A percentile compares a stretch with the other conserved stretches of the same genome.
These are phyloP conservation scores for Candida dubliniensis DNA, from an alignment of 1,139 yeast species.

Conservation along the genomic window DNA sequence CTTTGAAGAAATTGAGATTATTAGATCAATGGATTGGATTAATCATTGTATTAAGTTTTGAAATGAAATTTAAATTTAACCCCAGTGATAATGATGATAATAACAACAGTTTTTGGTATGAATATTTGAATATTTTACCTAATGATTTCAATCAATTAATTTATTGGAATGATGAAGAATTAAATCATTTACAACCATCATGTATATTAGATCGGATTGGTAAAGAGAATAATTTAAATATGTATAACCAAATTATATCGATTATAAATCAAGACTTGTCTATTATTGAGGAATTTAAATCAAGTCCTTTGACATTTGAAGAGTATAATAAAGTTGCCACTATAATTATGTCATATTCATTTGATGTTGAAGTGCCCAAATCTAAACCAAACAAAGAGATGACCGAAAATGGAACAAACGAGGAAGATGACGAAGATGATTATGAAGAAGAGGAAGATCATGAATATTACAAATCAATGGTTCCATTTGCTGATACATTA, in stretches of 20 bases:
- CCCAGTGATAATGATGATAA: too few species aligned
- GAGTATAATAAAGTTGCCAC: slow-evolving; percentile 72
- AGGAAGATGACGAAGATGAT: slow-evolving; percentile 20
- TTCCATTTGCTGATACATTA: slow-evolving; percentile 86
- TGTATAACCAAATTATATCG: slow-evolving; percentile 42
- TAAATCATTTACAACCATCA: slow-evolving; percentile 63
- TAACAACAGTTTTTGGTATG: slow-evolving; percentile 59
- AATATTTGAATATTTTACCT: slow-evolving; percentile 75
- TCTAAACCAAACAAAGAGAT: not conserved
- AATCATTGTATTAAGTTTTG: slow-evolving; percentile 65
- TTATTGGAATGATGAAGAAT: slow-evolving; percentile 68
- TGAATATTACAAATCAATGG: slow-evolving; percentile 74
- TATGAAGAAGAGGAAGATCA: slow-evolving; percentile 26
- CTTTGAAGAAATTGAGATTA: slow-evolving; percentile 34
- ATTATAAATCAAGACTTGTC: slow-evolving; percentile 22
- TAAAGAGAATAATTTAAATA: slow-evolving; percentile 58
- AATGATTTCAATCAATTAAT: slow-evolving; percentile 64
- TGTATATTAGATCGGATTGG: slow-evolving; percentile 71
- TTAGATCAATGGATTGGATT: slow-evolving; percentile 77
- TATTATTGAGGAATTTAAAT: slow-evolving; percentile 20
- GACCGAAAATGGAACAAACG: slow-evolving; percentile 18
- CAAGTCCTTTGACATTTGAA: slow-evolving; percentile 39
- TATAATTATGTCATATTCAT: slow-evolving; percentile 47
- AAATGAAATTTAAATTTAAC: slow-evolving; percentile 30
- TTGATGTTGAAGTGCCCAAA: slow-evolving; percentile 29